Evolutionary conservation across 2,329 filamentous ascomycete species (phyloP).

Genomic region (Stagonosporopsis tanaceti): DNA sequence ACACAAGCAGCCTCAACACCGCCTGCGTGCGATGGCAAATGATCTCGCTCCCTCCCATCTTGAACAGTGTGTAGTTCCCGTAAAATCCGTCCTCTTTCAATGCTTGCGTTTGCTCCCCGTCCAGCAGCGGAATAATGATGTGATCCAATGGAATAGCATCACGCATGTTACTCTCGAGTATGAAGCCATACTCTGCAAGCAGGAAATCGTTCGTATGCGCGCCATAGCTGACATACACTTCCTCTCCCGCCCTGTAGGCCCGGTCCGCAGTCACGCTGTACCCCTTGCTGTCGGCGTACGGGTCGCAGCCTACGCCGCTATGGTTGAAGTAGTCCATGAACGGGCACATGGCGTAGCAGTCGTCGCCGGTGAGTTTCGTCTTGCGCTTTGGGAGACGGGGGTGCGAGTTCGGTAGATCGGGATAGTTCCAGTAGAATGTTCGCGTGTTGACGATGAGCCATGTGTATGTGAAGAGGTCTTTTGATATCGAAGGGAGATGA

Average conservation of each 20-base stretch:
- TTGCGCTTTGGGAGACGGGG: constrained; percentile 53
- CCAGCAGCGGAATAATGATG: constrained; percentile 51
- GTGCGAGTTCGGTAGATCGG: constrained; percentile 49
- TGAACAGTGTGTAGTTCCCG: constrained; percentile 41
- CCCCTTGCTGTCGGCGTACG: constrained; percentile 58
- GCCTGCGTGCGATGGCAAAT: constrained; percentile 57
- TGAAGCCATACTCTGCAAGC: constrained; percentile 70
- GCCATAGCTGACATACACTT: constrained; percentile 75
- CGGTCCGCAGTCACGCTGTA: constrained; percentile 65
- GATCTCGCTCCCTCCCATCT: constrained; percentile 32
- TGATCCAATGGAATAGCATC: constrained; percentile 55
- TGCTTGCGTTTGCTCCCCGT: constrained; percentile 38
- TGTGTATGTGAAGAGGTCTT: constrained; percentile 60
- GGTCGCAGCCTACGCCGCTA: constrained; percentile 58
- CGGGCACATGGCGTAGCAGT: constrained; percentile 74
- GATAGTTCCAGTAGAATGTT: constrained; percentile 65
- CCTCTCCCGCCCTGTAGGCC: constrained; percentile 64
- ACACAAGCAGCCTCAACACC: constrained; percentile 48
- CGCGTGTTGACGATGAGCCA: constrained; percentile 69
- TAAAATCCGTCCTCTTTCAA: constrained; percentile 55
- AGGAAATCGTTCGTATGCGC: constrained; percentile 76
- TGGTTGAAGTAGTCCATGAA: constrained; percentile 78
- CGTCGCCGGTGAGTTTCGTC: constrained; percentile 55
- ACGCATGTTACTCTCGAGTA: constrained; percentile 47
- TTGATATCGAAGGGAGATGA: constrained; percentile 54